phyloP scores from a whole-genome alignment of 2,329 filamentous ascomycete genomes.

The Ophiostoma ulmi region DNA sequence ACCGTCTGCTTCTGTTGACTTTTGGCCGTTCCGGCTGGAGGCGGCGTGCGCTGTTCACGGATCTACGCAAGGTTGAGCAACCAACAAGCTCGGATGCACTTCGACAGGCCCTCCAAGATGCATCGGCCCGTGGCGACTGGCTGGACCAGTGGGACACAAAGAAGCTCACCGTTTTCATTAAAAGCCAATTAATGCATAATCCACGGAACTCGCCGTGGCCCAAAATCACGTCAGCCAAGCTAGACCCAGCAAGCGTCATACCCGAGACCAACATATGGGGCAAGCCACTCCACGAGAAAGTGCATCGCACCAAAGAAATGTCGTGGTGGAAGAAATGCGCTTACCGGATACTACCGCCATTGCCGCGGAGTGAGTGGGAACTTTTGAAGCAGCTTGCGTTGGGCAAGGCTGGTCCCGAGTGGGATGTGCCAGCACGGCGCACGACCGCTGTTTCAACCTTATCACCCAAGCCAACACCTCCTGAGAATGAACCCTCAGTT shows the following conservation, averaged over 20 bases:
- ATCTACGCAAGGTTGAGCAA: conserved; percentile 35
- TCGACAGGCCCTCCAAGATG: conserved; percentile 28
- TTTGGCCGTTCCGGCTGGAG: conserved; percentile 52
- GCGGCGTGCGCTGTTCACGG: conserved; percentile 44
- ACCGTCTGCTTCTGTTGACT: conserved; percentile 43
- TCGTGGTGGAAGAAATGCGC: conserved; percentile 46
- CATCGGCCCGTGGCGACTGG: conserved; percentile 35
- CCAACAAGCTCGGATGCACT: conserved; percentile 42
- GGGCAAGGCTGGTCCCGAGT: conserved; percentile 39
- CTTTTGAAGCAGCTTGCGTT: conserved; percentile 44
- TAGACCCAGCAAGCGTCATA: conserved; percentile 37
- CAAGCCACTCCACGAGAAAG: conserved; percentile 38
- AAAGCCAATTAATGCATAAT: conserved; percentile 37
- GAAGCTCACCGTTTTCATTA: conserved; percentile 42
- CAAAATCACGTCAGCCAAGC: conserved; percentile 30
- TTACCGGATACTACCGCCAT: conserved; percentile 49
- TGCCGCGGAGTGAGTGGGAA: conserved; percentile 53
- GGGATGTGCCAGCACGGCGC: conserved; percentile 38
- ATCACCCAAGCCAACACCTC: conserved; percentile 4
- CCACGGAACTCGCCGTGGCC: conserved; percentile 34
- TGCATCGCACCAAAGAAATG: conserved; percentile 41
- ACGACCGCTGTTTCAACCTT: conserved; percentile 28
- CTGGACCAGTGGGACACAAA: conserved; percentile 47
- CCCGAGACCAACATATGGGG: conserved; percentile 49
- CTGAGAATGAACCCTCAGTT: not conserved